Percentiles rank a stretch among this genome's conserved stretches.
phyloP scores from a whole-genome alignment of 2,329 filamentous ascomycete genomes.

The Cadophora luteo-olivacea region DNA sequence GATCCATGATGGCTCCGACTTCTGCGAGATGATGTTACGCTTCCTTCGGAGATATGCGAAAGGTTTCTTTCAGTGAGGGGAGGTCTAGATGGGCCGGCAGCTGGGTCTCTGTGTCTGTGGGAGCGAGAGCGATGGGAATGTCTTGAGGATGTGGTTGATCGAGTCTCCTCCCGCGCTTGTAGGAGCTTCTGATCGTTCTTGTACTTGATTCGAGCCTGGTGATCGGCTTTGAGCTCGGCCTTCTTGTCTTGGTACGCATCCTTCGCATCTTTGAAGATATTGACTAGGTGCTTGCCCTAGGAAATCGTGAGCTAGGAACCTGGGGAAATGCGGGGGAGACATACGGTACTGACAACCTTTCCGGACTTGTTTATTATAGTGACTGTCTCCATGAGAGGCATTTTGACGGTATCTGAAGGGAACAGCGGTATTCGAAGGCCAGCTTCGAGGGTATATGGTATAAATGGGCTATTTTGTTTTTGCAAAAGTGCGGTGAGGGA shows the following conservation, averaged over 20 bases:
- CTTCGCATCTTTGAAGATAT: constrained; percentile 91
- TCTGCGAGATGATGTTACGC: constrained; percentile 35
- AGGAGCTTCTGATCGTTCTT: constrained; percentile 61
- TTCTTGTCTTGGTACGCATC: constrained; percentile 88
- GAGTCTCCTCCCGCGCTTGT: constrained; percentile 51
- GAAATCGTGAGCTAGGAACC: constrained; percentile 27
- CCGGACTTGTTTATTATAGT: constrained; percentile 91
- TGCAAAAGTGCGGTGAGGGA: constrained; percentile 31
- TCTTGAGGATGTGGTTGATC: constrained; percentile 51
- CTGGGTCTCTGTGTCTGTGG: constrained; percentile 31
- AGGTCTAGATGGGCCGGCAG: constrained; percentile 28
- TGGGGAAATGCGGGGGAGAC: constrained; percentile 42
- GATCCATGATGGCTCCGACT: constrained; percentile 37
- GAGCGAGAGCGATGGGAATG: constrained; percentile 42
- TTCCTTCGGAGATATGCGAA: constrained; percentile 37
- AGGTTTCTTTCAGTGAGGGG: constrained; percentile 39
- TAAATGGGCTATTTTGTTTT: constrained; percentile 21
- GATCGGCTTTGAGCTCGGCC: constrained; percentile 76
- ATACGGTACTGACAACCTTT: constrained; percentile 87
- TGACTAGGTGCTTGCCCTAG: constrained; percentile 87
- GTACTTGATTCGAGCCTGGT: constrained; percentile 63
- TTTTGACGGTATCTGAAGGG: constrained; percentile 32
- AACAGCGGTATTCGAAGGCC: constrained; percentile 33
- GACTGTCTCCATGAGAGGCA: constrained; percentile 71
- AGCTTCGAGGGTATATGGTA: constrained; percentile 33